phyloP scores from a whole-genome alignment of 192 early-diverging fungal genomes.

The Mortierella antarctica region DNA sequence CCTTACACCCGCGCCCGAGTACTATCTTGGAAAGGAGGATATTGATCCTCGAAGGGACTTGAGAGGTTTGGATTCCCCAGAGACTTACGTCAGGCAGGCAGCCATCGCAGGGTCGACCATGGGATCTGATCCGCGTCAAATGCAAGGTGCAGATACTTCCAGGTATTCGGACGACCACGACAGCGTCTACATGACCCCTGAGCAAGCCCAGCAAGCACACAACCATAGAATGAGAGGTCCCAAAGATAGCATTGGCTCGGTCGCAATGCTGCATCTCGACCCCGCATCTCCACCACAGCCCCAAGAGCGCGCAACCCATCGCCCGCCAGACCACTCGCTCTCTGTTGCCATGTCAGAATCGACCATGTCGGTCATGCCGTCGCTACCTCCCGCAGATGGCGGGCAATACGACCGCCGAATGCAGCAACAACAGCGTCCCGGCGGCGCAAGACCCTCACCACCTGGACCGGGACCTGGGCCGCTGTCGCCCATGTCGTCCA shows the following conservation, averaged over 20 bases:
- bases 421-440: slow-evolving; percentile 1
- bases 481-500: slow-evolving; percentile 6
- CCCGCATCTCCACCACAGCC: background rate
- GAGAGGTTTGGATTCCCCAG: slow-evolving; percentile 20
- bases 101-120: slow-evolving; percentile 2
- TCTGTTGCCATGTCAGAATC: slow-evolving; percentile 32
- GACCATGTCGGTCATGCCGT: slow-evolving; percentile 36
- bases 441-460: background rate
- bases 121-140: background rate
- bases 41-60: slow-evolving; percentile 47
- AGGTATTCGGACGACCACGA: slow-evolving; percentile 21
- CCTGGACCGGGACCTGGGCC: background rate
- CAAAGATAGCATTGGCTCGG: slow-evolving; percentile 39
- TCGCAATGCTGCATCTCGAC: slow-evolving; percentile 20
- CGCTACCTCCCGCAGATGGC: slow-evolving; percentile 15
- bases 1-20: slow-evolving; percentile 38
- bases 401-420: background rate
- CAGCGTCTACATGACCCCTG: slow-evolving; percentile 27
- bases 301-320: slow-evolving; percentile 7
- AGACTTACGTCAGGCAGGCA: slow-evolving; percentile 13
- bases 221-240: slow-evolving; percentile 37
- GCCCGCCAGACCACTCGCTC: slow-evolving; percentile 4
- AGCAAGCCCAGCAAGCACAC: slow-evolving; percentile 36
- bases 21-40: slow-evolving; percentile 49
- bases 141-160: background rate